A percentile compares a stretch with the other conserved stretches of the same genome.
These are phyloP conservation scores for Stephania japonica DNA, from an alignment of 164 flowering plant species.

Conservation along the genomic window DNA sequence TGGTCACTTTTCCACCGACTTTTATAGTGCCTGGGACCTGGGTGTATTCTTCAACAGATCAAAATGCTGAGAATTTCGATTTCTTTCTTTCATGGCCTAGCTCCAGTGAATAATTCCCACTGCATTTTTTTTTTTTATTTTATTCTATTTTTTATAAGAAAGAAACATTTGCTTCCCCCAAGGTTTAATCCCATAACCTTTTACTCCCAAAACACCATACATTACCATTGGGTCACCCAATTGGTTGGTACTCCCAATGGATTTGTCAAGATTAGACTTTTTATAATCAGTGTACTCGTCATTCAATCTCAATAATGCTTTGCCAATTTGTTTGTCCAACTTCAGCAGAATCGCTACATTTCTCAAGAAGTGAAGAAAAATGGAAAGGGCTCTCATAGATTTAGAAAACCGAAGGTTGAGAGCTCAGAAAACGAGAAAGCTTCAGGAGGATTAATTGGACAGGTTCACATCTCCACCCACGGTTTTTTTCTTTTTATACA, in stretches of 20 bases:
- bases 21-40: background rate
- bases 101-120: background rate
- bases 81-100: background rate
- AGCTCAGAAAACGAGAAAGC: conserved; percentile 17
- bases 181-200: too few species aligned
- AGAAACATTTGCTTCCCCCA: too few species aligned
- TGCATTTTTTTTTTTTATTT: too few species aligned
- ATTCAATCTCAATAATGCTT: background rate
- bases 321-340: background rate
- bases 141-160: too few species aligned
- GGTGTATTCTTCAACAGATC: background rate
- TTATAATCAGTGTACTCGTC: background rate
- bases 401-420: conserved; percentile 16
- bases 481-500: background rate
- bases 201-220: too few species aligned
- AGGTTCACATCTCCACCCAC: conserved; percentile 24
- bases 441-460: conserved; percentile 28
- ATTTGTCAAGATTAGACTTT: background rate
- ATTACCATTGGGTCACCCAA: too few species aligned
- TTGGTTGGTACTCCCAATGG: too few species aligned
- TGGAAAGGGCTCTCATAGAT: conserved; percentile 7
- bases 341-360: conserved; percentile 15
- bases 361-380: conserved; percentile 10
- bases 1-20: background rate
- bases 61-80: background rate